A percentile compares a stretch with the other conserved stretches of the same genome.
phyloP scores from a whole-genome alignment of 2,329 filamentous ascomycete genomes.

The Parastagonospora nodorum region DNA sequence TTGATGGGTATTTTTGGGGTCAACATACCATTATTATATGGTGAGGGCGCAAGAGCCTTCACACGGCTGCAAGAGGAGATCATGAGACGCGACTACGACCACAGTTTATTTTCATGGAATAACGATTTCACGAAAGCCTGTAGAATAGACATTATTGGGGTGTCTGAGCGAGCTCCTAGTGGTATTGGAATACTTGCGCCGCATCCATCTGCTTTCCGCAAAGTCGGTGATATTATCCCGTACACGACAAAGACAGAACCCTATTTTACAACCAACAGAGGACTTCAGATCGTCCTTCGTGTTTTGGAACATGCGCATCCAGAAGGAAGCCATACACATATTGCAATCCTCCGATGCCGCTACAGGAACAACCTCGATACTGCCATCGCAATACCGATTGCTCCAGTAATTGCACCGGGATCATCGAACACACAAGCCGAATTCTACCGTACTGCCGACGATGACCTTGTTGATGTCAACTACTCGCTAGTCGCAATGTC shows the following conservation, averaged over 20 bases:
- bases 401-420: background rate
- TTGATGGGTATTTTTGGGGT: slow-evolving; percentile 23
- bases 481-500: background rate
- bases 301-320: background rate
- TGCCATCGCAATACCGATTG: background rate
- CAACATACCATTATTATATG: slow-evolving; percentile 12
- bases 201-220: background rate
- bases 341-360: background rate
- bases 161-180: background rate
- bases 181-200: background rate
- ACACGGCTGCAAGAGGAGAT: slow-evolving; percentile 9
- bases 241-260: background rate
- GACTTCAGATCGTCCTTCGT: background rate
- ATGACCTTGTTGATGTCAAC: background rate
- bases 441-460: background rate
- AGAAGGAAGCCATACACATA: background rate
- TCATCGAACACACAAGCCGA: background rate
- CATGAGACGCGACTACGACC: background rate
- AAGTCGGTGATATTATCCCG: background rate
- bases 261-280: background rate
- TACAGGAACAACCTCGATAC: background rate
- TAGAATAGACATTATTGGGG: background rate
- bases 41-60: slow-evolving; percentile 11
- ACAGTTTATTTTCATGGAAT: background rate
- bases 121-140: background rate